These are phyloP conservation scores for Gliomastix tumulicola DNA, from an alignment of 2,329 filamentous ascomycete species.

Conservation along the genomic window DNA sequence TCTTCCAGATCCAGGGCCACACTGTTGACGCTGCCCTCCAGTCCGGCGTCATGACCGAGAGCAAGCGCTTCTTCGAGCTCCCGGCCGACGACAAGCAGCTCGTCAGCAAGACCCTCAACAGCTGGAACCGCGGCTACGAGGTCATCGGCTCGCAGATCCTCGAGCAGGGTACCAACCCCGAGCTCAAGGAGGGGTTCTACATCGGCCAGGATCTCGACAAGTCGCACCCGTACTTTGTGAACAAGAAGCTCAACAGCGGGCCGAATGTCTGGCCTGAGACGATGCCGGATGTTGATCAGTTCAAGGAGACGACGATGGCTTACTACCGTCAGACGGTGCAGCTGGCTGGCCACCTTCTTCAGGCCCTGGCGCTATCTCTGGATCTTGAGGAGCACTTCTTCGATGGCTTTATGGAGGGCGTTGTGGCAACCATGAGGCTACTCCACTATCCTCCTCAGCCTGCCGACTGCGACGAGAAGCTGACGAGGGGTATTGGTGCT, in stretches of 20 bases:
- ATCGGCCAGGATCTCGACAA: slow-evolving; percentile 29
- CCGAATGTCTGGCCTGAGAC: slow-evolving; percentile 35
- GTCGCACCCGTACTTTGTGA: slow-evolving; percentile 30
- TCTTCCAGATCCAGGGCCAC: slow-evolving; percentile 46
- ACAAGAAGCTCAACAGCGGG: slow-evolving; percentile 30
- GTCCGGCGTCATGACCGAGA: slow-evolving; percentile 27
- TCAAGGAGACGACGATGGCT: slow-evolving; percentile 27
- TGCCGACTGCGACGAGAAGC: slow-evolving; percentile 19
- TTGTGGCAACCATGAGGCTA: slow-evolving; percentile 34
- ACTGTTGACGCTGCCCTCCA: slow-evolving; percentile 31
- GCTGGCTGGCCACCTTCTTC: slow-evolving; percentile 30
- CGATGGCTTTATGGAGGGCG: slow-evolving; percentile 32
- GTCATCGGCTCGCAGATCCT: slow-evolving; percentile 35
- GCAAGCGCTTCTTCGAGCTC: slow-evolving; percentile 40
- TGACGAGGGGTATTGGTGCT: slow-evolving; percentile 33
- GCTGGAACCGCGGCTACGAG: slow-evolving; percentile 42
- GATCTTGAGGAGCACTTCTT: slow-evolving; percentile 32
- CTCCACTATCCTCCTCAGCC: slow-evolving; percentile 41
- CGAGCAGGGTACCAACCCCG: slow-evolving; percentile 33
- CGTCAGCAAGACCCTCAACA: slow-evolving; percentile 26
- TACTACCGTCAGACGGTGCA: slow-evolving; percentile 31
- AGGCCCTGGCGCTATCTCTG: slow-evolving; percentile 32
- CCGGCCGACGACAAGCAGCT: slow-evolving; percentile 35
- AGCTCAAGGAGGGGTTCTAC: slow-evolving; percentile 35
- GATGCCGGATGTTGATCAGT: slow-evolving; percentile 20